phyloP scores from a whole-genome alignment of 345 rosid species.

The Balakata baccata region DNA sequence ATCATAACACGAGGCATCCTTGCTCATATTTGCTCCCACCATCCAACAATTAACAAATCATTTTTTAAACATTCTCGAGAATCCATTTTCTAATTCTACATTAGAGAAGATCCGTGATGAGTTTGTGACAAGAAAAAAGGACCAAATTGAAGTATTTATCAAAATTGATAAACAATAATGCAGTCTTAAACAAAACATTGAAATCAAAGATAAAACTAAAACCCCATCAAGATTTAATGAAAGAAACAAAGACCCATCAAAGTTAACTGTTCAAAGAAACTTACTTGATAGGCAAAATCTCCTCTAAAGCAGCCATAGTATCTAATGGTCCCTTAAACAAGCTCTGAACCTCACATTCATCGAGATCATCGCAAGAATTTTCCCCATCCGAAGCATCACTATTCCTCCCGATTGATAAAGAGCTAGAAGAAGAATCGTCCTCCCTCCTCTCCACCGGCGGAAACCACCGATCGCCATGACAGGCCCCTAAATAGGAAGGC shows the following conservation, averaged over 20 bases:
- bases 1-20: too few relatives aligned
- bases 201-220: background rate
- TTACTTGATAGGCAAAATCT: slow-evolving; percentile 36
- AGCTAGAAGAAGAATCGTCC: slow-evolving; percentile 14
- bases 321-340: slow-evolving; percentile 38
- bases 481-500: background rate
- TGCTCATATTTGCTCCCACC: too few relatives aligned
- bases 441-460: background rate
- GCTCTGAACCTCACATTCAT: slow-evolving; percentile 35
- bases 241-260: background rate
- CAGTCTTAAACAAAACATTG: background rate
- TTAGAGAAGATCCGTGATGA: too few relatives aligned
- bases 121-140: background rate
- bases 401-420: slow-evolving; percentile 14
- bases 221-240: background rate
- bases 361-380: slow-evolving; percentile 19
- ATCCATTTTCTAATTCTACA: background rate
- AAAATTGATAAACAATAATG: background rate
- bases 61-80: too few relatives aligned
- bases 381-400: slow-evolving; percentile 24
- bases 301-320: slow-evolving; percentile 36
- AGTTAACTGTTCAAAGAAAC: background rate
- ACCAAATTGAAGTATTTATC: too few relatives aligned
- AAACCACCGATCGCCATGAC: background rate
- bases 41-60: too few relatives aligned